A percentile compares a stretch with the other conserved stretches of the same genome.
These are phyloP conservation scores for Trichoderma koningiopsis DNA, from an alignment of 2,329 filamentous ascomycete genomes.

Conservation along the genomic window DNA sequence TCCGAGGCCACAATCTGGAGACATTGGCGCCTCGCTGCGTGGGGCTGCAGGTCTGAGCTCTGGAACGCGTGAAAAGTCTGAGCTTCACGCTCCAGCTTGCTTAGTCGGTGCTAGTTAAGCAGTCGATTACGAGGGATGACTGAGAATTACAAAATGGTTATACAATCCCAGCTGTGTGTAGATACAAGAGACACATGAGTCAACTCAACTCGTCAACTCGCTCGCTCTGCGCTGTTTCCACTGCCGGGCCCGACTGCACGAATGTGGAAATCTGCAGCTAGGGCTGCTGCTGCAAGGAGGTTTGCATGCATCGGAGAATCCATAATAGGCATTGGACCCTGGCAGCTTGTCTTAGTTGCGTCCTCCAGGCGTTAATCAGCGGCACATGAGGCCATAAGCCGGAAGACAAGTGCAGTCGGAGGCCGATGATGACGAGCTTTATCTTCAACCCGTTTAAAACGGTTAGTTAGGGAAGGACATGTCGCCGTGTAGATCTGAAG, in stretches of 20 bases:
- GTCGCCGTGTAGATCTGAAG: background rate
- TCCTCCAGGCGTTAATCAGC: conserved; percentile 1
- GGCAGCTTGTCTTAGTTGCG: background rate
- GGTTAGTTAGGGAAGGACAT: background rate
- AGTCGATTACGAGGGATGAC: background rate
- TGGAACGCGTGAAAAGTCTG: conserved; percentile 15
- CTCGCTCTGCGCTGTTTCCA: background rate
- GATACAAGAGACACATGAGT: background rate
- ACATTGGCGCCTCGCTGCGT: background rate
- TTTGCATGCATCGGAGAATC: conserved; percentile 12
- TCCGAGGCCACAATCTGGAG: conserved; percentile 28
- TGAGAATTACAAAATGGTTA: conserved; percentile 4
- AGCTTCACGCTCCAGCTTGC: conserved; percentile 1
- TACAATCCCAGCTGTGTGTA: background rate
- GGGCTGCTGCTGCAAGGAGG: conserved; percentile 17
- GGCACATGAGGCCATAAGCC: background rate
- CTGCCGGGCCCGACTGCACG: background rate
- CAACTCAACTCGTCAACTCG: background rate
- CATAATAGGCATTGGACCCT: background rate
- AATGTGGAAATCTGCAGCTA: background rate
- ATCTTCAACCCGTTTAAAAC: background rate
- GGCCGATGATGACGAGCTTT: background rate
- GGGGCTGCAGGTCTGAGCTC: conserved; percentile 10
- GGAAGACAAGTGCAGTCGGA: background rate
- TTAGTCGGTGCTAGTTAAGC: background rate